Conservation (phyloP, 179 eudicot genomes). For the Dionaea muscipula region DNA sequence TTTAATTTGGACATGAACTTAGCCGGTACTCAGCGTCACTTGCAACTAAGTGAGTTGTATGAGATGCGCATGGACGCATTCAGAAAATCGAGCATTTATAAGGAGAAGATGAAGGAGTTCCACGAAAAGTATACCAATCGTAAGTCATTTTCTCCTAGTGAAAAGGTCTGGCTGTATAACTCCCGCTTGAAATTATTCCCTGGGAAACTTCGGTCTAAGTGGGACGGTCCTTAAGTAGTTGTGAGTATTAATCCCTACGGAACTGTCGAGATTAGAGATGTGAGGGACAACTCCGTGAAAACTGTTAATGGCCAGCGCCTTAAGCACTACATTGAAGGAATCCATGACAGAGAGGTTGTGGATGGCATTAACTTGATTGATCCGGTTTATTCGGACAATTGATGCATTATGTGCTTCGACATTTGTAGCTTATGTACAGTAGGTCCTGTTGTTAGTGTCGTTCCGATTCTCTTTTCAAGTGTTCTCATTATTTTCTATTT, state of each 20-base stretch:
- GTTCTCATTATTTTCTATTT: too few relatives aligned
- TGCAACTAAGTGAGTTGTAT: neutral
- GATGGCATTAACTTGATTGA: too few relatives aligned
- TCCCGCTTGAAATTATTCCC: neutral
- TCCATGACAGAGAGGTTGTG: too few relatives aligned
- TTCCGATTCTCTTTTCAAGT: too few relatives aligned
- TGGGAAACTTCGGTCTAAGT: neutral
- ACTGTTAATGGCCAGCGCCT: too few relatives aligned
- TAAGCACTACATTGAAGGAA: too few relatives aligned
- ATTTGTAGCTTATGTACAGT: too few relatives aligned
- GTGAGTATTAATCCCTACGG: too few relatives aligned
- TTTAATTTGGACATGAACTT: neutral
- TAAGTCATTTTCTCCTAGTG: neutral
- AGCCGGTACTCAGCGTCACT: neutral
- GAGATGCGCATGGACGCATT: neutral
- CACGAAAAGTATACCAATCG: neutral
- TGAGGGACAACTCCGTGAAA: neutral
- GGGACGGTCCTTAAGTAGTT: too few relatives aligned
- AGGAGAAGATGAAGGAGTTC: neutral
- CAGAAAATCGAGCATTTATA: neutral
- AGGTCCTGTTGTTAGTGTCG: too few relatives aligned
- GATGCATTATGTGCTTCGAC: too few relatives aligned
- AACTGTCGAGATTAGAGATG: neutral
- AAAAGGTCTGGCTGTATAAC: neutral
- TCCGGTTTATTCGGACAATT: too few relatives aligned